phyloP scores from a whole-genome alignment of 2,329 filamentous ascomycete genomes.

The Fusarium subglutinans region DNA sequence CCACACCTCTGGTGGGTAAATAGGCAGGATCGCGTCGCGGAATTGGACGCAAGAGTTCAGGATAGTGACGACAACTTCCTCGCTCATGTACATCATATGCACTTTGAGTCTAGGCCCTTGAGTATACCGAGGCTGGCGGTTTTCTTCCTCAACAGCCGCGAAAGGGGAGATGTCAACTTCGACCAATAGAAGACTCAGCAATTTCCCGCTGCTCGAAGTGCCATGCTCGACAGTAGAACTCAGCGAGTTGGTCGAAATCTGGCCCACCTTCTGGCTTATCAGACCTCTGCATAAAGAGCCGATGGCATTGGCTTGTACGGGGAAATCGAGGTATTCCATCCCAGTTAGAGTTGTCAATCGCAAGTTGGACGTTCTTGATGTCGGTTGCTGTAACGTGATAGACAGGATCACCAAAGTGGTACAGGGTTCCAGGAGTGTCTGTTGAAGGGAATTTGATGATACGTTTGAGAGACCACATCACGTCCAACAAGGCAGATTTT shows the following conservation, averaged over 20 bases:
- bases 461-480: fast-evolving
- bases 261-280: background rate
- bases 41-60: constrained; percentile 80
- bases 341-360: background rate
- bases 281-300: background rate
- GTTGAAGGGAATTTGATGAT: fast-evolving
- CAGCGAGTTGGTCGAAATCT: background rate
- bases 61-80: constrained; percentile 67
- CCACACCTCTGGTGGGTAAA: too few relatives aligned
- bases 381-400: background rate
- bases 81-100: too few relatives aligned
- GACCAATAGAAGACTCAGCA: background rate
- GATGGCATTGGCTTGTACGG: background rate
- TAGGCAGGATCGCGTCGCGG: constrained; percentile 61
- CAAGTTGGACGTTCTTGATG: background rate
- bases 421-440: too few relatives aligned
- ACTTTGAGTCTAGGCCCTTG: background rate
- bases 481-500: too few relatives aligned
- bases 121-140: background rate
- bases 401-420: fast-evolving
- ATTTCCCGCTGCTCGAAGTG: background rate
- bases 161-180: background rate
- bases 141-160: too few relatives aligned
- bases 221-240: background rate
- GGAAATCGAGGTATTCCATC: background rate